These are phyloP conservation scores for Fraxinus albicans DNA, from an alignment of 305 asterid species.

Conservation along the genomic window DNA sequence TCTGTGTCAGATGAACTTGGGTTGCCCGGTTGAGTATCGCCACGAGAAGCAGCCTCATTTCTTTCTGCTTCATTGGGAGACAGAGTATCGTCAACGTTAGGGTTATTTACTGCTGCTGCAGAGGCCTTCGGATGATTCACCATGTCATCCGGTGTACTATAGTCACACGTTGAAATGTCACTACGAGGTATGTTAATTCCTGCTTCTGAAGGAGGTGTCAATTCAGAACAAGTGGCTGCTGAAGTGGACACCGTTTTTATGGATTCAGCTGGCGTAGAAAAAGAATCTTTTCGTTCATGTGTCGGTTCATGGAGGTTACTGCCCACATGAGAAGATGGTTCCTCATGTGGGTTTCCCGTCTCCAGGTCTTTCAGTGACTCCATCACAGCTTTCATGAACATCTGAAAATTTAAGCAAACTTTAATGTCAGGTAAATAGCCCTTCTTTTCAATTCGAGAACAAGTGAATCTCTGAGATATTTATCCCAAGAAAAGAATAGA, in stretches of 20 bases:
- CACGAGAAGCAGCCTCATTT: constrained; percentile 22
- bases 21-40: constrained; percentile 21
- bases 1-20: constrained; percentile 43
- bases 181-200: constrained; percentile 24
- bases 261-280: constrained; percentile 17
- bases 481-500: neutral
- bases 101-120: neutral
- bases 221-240: constrained; percentile 26
- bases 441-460: neutral
- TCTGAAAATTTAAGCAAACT: constrained; percentile 43
- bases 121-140: constrained; percentile 2
- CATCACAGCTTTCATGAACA: constrained; percentile 76
- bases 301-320: constrained; percentile 33
- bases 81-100: neutral
- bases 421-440: neutral
- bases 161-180: constrained; percentile 14
- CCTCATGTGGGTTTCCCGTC: constrained; percentile 30
- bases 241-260: constrained; percentile 22
- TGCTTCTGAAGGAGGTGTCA: constrained; percentile 20
- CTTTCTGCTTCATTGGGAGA: constrained; percentile 30
- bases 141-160: constrained; percentile 1
- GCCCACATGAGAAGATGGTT: constrained; percentile 34
- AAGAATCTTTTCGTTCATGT: constrained; percentile 24
- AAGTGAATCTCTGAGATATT: neutral
- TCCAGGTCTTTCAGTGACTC: constrained; percentile 73